phyloP scores from a whole-genome alignment of 352 stramenopile species.

The Thraustotheca clavata region DNA sequence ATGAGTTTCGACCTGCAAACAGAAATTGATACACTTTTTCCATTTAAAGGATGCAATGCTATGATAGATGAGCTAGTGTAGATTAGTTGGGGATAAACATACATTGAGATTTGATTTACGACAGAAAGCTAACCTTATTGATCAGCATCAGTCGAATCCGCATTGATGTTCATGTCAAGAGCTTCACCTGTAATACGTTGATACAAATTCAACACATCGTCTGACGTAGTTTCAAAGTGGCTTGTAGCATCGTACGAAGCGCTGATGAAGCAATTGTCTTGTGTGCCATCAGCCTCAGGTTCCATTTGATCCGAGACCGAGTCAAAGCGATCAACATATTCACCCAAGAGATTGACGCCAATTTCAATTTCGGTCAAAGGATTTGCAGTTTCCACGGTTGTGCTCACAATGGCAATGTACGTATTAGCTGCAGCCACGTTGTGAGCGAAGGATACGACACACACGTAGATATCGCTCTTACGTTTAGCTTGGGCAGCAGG shows the following conservation, averaged over 20 bases:
- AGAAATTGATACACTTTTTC: not conserved
- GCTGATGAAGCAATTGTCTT: constrained; percentile 98
- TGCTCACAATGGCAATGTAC: constrained; percentile 99
- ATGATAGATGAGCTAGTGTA: constrained; percentile 15
- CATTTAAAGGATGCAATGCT: constrained; percentile 8
- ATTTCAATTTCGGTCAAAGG: constrained; percentile 92
- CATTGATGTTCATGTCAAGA: constrained; percentile 98
- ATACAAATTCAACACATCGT: constrained; percentile 97
- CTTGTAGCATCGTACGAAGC: constrained; percentile 87
- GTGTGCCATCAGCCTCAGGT: constrained; percentile 82
- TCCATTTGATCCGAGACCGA: constrained; percentile 93
- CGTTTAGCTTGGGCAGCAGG: constrained; percentile 92
- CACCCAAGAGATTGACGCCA: constrained; percentile 93
- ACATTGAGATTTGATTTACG: too few species aligned
- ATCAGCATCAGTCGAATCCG: constrained; percentile 91
- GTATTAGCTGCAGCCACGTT: constrained; percentile 93
- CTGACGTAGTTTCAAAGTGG: constrained; percentile 97
- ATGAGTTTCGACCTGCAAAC: too few species aligned
- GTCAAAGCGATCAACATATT: constrained; percentile 96
- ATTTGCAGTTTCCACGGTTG: constrained; percentile 94
- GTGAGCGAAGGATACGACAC: constrained; percentile 91
- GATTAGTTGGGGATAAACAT: not conserved
- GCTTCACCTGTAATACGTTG: constrained; percentile 96
- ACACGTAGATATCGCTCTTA: constrained; percentile 98
- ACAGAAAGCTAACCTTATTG: too few species aligned